A percentile compares a stretch with the other conserved stretches of the same genome.
phyloP scores from a whole-genome alignment of 768 basidiomycete species.

The Leccinum barrowsii region DNA sequence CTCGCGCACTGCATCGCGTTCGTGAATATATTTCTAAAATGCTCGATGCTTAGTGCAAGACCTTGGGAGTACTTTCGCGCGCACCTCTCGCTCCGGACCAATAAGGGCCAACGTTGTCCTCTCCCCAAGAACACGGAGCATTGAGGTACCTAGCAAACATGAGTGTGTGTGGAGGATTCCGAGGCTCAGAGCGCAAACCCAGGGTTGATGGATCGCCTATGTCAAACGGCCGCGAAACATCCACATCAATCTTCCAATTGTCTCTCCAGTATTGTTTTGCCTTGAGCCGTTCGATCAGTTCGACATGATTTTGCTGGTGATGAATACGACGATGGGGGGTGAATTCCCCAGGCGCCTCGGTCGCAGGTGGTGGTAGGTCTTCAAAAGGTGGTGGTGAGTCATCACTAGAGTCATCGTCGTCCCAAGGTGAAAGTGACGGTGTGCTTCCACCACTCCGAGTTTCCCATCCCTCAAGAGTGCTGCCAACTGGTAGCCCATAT shows the following conservation, averaged over 20 bases:
- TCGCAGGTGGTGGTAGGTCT: slow-evolving; percentile 8
- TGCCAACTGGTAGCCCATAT: slow-evolving; percentile 52
- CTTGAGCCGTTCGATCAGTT: slow-evolving; percentile 59
- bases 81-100: slow-evolving; percentile 43
- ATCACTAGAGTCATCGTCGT: slow-evolving; percentile 43
- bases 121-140: slow-evolving; percentile 37
- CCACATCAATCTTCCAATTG: slow-evolving; percentile 54
- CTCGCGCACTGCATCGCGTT: slow-evolving; percentile 75
- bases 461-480: slow-evolving; percentile 41
- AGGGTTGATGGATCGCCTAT: slow-evolving; percentile 72
- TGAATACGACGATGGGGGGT: not conserved
- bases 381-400: slow-evolving; percentile 12
- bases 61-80: not conserved
- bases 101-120: slow-evolving; percentile 37
- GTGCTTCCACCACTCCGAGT: slow-evolving; percentile 46
- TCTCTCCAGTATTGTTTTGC: slow-evolving; percentile 71
- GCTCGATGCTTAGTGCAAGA: not conserved
- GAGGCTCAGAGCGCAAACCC: slow-evolving; percentile 37
- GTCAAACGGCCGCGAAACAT: slow-evolving; percentile 46
- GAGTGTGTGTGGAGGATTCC: not conserved
- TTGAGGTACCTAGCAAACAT: slow-evolving; percentile 41
- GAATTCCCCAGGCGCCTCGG: not conserved
- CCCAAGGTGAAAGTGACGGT: slow-evolving; percentile 65
- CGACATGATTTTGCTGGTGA: slow-evolving; percentile 33
- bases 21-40: slow-evolving; percentile 62